Conservation (phyloP, 1,284 basidiomycete species). For the Somion occarium region DNA sequence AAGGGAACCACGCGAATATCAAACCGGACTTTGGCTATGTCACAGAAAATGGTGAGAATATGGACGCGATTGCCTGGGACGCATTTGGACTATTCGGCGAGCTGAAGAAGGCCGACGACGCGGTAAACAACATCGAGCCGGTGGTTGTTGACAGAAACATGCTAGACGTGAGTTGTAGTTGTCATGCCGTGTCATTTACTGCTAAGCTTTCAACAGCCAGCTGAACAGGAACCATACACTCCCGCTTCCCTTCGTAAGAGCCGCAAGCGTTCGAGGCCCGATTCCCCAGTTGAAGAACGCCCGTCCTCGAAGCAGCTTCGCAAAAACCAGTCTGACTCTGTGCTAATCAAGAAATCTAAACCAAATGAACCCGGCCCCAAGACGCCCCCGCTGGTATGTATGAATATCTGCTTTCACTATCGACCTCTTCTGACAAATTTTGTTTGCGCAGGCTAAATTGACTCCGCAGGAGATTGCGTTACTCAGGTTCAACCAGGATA, state of each 20-base stretch:
- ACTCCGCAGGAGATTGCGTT: not conserved
- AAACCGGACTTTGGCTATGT: conserved; percentile 4
- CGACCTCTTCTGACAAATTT: not conserved
- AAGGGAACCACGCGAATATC: not conserved
- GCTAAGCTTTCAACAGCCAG: not conserved
- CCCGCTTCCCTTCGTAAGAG: not conserved
- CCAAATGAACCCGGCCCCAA: not conserved
- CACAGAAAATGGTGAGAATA: not conserved
- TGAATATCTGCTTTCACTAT: not conserved
- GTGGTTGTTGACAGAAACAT: not conserved
- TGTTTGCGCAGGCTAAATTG: not conserved
- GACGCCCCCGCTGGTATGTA: not conserved
- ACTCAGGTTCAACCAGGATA: not conserved
- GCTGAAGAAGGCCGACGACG: not conserved
- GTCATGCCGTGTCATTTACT: not conserved
- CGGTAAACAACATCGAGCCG: not conserved
- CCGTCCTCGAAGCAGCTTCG: not conserved
- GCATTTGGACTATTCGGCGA: not conserved
- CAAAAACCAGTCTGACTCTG: no score
- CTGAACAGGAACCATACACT: not conserved
- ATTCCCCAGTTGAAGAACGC: not conserved
- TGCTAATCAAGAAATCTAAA: not conserved
- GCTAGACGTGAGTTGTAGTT: not conserved
- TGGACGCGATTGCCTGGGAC: not conserved
- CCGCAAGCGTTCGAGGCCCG: not conserved